Conservation (phyloP, 306 rosid species). For the Sphenostylis stenocarpa region DNA sequence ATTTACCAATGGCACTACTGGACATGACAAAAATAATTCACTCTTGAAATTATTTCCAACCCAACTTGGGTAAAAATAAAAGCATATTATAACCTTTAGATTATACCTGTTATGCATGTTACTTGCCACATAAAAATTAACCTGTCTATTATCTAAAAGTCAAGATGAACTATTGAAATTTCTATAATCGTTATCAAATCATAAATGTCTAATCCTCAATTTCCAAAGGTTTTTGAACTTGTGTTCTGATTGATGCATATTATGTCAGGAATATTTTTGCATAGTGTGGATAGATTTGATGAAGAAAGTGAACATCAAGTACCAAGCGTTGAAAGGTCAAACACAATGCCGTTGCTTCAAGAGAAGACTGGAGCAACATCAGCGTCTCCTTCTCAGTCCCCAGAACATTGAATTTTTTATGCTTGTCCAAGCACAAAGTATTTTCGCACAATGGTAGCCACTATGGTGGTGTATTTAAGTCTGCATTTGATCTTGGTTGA, state of each 20-base stretch:
- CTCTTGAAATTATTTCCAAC: background rate
- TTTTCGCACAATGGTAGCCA: background rate
- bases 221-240: background rate
- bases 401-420: background rate
- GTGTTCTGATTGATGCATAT: slow-evolving; percentile 5
- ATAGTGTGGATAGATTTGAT: slow-evolving; percentile 56
- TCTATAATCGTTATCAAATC: background rate
- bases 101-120: background rate
- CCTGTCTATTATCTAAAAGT: background rate
- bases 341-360: slow-evolving; percentile 60
- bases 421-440: background rate
- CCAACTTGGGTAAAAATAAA: background rate
- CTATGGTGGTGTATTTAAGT: slow-evolving; percentile 29
- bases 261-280: slow-evolving; percentile 66
- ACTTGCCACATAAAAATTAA: background rate
- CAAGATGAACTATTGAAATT: background rate
- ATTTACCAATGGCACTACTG: background rate
- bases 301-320: slow-evolving; percentile 50
- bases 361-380: slow-evolving; percentile 39
- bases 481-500: background rate
- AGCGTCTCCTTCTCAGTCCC: slow-evolving; percentile 39
- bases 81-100: background rate
- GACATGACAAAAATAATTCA: background rate
- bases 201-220: background rate
- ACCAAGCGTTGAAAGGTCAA: slow-evolving; percentile 36